Percentiles rank a stretch among this genome's conserved stretches.
Conservation (phyloP, 192 early-diverging fungal species). For the Gamsiella multidivaricata region DNA sequence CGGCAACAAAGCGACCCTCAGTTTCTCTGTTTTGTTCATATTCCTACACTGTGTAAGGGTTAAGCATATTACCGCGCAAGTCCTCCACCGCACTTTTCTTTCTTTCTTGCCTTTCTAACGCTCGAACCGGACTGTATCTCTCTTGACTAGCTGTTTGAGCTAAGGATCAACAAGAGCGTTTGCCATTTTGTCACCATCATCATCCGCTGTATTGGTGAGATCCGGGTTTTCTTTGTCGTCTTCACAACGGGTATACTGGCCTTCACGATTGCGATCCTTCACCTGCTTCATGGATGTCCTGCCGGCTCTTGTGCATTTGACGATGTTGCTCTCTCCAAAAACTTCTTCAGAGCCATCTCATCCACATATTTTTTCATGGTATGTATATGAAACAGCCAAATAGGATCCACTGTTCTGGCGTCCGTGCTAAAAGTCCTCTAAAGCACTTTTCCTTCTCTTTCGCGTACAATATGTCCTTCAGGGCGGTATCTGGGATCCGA, state of each 20-base stretch:
- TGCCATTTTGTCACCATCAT: conserved; percentile 25
- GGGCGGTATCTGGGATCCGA: conserved; percentile 33
- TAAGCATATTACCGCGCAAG: neutral
- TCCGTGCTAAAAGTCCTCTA: neutral
- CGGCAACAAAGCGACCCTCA: neutral
- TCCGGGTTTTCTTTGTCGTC: conserved; percentile 27
- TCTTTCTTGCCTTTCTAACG: neutral
- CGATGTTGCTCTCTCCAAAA: neutral
- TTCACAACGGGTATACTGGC: conserved; percentile 6
- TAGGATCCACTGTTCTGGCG: too few species aligned
- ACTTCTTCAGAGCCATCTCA: conserved; percentile 7
- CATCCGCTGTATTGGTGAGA: neutral
- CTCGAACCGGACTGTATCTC: too few species aligned
- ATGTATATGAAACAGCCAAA: neutral
- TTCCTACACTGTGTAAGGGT: conserved; percentile 18
- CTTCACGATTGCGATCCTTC: conserved; percentile 24
- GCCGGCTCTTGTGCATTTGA: neutral
- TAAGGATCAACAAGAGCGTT: conserved; percentile 7
- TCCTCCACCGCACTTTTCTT: neutral
- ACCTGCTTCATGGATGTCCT: conserved; percentile 2
- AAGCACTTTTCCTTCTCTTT: neutral
- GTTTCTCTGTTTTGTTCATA: conserved; percentile 16
- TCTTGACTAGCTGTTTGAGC: conserved; percentile 27
- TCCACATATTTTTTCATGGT: conserved; percentile 27
- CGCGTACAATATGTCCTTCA: neutral